Percentiles rank a stretch among this genome's conserved stretches.
Conservation (phyloP, 176 grass and related monocot genomes). For the Aegilops tauschii region DNA sequence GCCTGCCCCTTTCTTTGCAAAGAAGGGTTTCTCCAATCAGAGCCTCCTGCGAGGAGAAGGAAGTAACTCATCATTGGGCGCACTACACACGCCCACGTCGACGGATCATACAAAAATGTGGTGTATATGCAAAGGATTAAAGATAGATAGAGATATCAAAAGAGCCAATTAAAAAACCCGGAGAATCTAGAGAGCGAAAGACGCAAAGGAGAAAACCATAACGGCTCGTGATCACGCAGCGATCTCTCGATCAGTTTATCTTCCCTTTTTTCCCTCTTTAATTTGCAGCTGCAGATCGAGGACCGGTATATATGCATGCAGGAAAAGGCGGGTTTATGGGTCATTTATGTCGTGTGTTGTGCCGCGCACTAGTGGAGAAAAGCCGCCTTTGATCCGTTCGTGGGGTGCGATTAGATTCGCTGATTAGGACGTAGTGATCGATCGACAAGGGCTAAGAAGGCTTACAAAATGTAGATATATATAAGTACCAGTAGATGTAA, state of each 20-base stretch:
- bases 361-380: constrained; percentile 15
- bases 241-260: background rate
- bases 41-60: background rate
- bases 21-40: constrained; percentile 25
- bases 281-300: background rate
- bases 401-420: constrained; percentile 49
- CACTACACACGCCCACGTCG: background rate
- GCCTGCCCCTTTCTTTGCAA: constrained; percentile 40
- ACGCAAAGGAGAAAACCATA: background rate
- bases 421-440: constrained; percentile 46
- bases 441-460: background rate
- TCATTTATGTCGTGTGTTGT: constrained; percentile 14
- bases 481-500: background rate
- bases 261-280: background rate
- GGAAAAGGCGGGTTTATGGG: constrained; percentile 16
- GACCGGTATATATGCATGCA: background rate
- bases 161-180: background rate
- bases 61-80: constrained; percentile 23
- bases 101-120: background rate
- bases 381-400: constrained; percentile 34
- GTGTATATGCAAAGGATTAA: background rate
- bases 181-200: background rate
- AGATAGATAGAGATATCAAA: background rate
- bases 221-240: background rate
- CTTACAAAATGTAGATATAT: background rate